Conservation (phyloP, 176 grass and related monocot genomes). For the Eleusine coracana region DNA sequence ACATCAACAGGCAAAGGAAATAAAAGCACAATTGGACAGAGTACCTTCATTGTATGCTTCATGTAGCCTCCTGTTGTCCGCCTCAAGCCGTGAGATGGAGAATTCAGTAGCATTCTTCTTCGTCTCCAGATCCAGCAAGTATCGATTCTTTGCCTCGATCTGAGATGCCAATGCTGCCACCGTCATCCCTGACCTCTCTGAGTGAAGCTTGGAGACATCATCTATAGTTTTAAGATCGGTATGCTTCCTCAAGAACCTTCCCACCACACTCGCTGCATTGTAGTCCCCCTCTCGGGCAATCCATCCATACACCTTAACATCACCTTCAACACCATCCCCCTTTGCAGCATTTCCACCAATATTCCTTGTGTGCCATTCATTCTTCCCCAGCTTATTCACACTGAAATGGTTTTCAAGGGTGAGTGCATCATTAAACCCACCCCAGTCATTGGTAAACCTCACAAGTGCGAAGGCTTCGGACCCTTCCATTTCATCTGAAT, state of each 20-base stretch:
- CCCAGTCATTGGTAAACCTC: slow-evolving; percentile 63
- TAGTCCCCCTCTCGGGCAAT: slow-evolving; percentile 67
- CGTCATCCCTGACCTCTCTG: slow-evolving; percentile 47
- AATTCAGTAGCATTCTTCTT: slow-evolving; percentile 64
- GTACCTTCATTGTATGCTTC: slow-evolving; percentile 82
- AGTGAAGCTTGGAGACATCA: slow-evolving; percentile 58
- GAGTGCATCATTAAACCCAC: slow-evolving; percentile 65
- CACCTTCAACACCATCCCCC: background rate
- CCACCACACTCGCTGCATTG: slow-evolving; percentile 36
- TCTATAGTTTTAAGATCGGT: slow-evolving; percentile 57
- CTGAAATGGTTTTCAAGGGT: slow-evolving; percentile 66
- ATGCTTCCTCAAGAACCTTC: slow-evolving; percentile 68
- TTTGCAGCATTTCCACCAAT: background rate
- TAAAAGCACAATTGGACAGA: background rate
- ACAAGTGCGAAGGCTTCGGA: slow-evolving; percentile 47
- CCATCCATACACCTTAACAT: slow-evolving; percentile 72
- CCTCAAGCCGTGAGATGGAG: slow-evolving; percentile 53
- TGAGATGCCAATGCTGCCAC: slow-evolving; percentile 58
- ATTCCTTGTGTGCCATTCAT: slow-evolving; percentile 43
- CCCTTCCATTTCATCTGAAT: slow-evolving; percentile 32
- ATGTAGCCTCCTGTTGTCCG: slow-evolving; percentile 64
- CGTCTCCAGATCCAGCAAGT: slow-evolving; percentile 71
- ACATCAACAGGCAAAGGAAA: background rate
- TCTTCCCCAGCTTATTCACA: slow-evolving; percentile 55
- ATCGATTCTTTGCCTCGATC: slow-evolving; percentile 69